Percentiles rank a stretch among this genome's conserved stretches.
Conservation (phyloP, 2,329 filamentous ascomycete species). For the Lasiodiplodia hormozganensis region DNA sequence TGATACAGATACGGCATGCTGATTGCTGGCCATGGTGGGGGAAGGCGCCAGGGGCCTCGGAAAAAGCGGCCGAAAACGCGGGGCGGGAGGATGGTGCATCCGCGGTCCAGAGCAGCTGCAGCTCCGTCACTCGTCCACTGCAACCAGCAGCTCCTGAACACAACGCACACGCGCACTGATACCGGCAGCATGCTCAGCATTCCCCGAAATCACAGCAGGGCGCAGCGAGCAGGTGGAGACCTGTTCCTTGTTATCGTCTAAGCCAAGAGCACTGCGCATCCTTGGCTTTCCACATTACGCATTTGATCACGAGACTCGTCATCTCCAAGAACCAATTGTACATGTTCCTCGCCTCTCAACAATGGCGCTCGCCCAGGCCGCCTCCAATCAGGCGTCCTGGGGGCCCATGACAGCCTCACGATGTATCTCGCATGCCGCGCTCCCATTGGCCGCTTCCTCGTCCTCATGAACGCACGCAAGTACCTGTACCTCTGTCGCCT, state of each 20-base stretch:
- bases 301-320: constrained; percentile 20
- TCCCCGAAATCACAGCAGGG: background rate
- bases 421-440: background rate
- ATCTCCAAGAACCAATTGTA: background rate
- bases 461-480: background rate
- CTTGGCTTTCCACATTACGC: constrained; percentile 22
- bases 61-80: constrained; percentile 23
- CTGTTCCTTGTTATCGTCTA: constrained; percentile 24
- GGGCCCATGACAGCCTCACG: constrained; percentile 2
- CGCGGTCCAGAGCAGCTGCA: background rate
- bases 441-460: background rate
- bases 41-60: constrained; percentile 9
- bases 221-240: constrained; percentile 16
- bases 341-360: background rate
- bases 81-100: constrained; percentile 5
- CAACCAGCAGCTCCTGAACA: background rate
- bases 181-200: background rate
- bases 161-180: background rate
- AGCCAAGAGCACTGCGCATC: constrained; percentile 25
- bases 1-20: background rate
- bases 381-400: constrained; percentile 1
- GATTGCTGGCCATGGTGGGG: constrained; percentile 7
- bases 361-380: background rate
- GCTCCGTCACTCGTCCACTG: constrained; percentile 1
- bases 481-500: background rate